These are phyloP conservation scores for Henckelia pumila DNA, from an alignment of 257 asterid genomes.

Conservation along the genomic window DNA sequence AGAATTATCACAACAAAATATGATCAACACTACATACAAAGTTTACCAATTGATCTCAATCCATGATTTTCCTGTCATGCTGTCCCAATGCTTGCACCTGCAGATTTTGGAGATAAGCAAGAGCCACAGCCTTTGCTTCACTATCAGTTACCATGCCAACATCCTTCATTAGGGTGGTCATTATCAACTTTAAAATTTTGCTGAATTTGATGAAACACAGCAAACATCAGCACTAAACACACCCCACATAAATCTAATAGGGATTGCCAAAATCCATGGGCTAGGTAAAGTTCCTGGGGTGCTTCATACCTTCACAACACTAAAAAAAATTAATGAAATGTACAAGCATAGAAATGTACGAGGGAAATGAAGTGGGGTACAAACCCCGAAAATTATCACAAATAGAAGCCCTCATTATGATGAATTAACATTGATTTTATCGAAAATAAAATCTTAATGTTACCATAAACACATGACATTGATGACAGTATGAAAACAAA, in stretches of 20 bases:
- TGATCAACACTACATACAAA: conserved; percentile 22
- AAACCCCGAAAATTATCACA: conserved; percentile 18
- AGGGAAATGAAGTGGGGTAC: not conserved
- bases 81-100: conserved; percentile 88
- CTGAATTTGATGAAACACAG: too few species aligned
- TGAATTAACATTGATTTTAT: not conserved
- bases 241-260: too few species aligned
- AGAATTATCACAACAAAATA: conserved; percentile 19
- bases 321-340: conserved; percentile 8
- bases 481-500: not conserved
- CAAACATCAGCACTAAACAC: too few species aligned
- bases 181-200: too few species aligned
- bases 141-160: conserved; percentile 50
- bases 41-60: conserved; percentile 8
- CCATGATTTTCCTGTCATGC: conserved; percentile 58
- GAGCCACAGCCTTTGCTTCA: conserved; percentile 72
- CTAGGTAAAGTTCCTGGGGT: conserved; percentile 5
- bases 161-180: conserved; percentile 28
- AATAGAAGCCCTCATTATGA: conserved; percentile 1
- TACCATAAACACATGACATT: not conserved
- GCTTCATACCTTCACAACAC: conserved; percentile 13
- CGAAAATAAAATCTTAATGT: not conserved
- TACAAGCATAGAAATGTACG: not conserved
- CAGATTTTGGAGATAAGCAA: conserved; percentile 51
- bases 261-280: too few species aligned